Conservation (phyloP, 2,329 filamentous ascomycete genomes). For the Monilinia fructigena region DNA sequence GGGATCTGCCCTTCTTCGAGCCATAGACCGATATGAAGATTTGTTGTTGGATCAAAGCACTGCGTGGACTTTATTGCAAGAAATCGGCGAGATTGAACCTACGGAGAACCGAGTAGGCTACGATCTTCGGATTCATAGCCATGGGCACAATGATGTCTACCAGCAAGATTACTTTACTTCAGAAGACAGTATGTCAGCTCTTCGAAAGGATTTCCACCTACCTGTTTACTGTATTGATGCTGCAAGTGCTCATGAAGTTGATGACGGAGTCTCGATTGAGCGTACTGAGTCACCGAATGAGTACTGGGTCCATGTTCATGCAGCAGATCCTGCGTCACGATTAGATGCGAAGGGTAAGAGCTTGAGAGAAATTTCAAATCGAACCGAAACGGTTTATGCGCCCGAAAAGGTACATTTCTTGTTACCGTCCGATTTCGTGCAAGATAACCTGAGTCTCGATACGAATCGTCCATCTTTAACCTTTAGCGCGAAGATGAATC, state of each 20-base stretch:
- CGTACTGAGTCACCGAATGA: slow-evolving; percentile 50
- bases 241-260: slow-evolving; percentile 65
- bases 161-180: slow-evolving; percentile 12
- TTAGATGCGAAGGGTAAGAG: slow-evolving; percentile 59
- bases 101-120: slow-evolving; percentile 69
- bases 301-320: slow-evolving; percentile 75
- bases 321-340: slow-evolving; percentile 74
- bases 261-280: slow-evolving; percentile 76
- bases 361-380: slow-evolving; percentile 59
- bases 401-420: slow-evolving; percentile 58
- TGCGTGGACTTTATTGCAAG: slow-evolving; percentile 69
- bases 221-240: slow-evolving; percentile 73
- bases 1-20: slow-evolving; percentile 63
- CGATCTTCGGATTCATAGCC: slow-evolving; percentile 48
- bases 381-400: slow-evolving; percentile 60
- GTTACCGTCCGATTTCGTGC: slow-evolving; percentile 53
- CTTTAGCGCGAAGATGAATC: slow-evolving; percentile 59
- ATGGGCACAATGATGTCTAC: background rate
- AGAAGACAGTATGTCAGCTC: slow-evolving; percentile 48
- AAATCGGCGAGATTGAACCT: slow-evolving; percentile 68
- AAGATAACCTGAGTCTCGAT: slow-evolving; percentile 55
- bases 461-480: slow-evolving; percentile 55
- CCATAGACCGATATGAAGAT: slow-evolving; percentile 57
- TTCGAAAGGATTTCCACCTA: slow-evolving; percentile 59
- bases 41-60: slow-evolving; percentile 47